Base-by-base conservation (phyloP, 208 protist species). In the Willaertia magna region DNA sequence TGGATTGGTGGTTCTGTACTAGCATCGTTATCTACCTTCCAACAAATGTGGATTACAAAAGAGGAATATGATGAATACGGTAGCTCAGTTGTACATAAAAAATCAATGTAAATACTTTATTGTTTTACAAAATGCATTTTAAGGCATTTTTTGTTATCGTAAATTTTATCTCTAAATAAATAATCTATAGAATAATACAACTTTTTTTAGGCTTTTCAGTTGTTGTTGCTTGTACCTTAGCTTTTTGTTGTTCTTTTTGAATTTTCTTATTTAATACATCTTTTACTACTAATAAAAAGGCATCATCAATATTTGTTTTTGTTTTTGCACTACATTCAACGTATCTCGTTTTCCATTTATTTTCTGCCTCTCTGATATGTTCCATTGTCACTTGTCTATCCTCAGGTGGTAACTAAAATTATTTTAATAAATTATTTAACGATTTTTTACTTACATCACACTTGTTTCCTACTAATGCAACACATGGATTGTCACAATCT, bases 41-140 rank as follows among this genome's bases (percentile, higher is more conserved):
- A 14, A 18, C 16, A 48, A 1, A 83, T 55, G 46, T 95, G 93
- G 85, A 87, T 95, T 40, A 86, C 91, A 40, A 95, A 94, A 84
- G 88, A 91, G 14, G 92, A 93, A 49, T 97, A 97, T 89, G 85
- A 94, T 74, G 94, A 97, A 79, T 85, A 92, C 22, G 94, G 93
- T 6, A 81, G 91, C 22, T 86, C 74, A 14, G 79, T 87, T 16
- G 90, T 97, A n/a, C 93, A 95, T 86, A 83, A 55, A 43, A 90
- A 81, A 47, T 30, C 43, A n/a, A 51, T 81, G 16, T 49, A 39
- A 14, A 44, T n/a, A n/a, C n/a, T n/a, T n/a, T n/a, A n/a, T n/a
- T n/a, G n/a, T n/a, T n/a, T n/a, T n/a, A n/a, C n/a, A n/a, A n/a
- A n/a, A n/a, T n/a, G n/a, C n/a, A n/a, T n/a, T n/a, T n/a, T n/a